A percentile compares a stretch with the other conserved stretches of the same genome.
Evolutionary conservation across 352 stramenopile species (phyloP).

Genomic region (Globisporangium echinulatum): DNA sequence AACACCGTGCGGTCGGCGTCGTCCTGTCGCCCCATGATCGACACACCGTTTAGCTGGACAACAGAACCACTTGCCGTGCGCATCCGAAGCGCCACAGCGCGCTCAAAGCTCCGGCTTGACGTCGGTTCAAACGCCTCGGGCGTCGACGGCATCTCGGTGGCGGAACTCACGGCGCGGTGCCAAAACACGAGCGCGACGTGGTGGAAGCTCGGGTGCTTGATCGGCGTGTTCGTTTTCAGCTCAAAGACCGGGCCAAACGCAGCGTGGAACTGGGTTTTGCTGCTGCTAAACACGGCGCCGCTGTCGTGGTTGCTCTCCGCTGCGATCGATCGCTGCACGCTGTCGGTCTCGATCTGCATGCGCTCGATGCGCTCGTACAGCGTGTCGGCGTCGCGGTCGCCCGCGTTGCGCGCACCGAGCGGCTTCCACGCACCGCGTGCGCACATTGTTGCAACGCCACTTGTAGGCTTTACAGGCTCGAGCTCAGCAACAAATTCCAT

Average conservation of each 20-base stretch:
- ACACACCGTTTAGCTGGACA: constrained; percentile 3
- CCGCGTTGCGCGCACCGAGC: background rate
- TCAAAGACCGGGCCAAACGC: constrained; percentile 12
- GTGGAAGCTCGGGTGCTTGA: constrained; percentile 4
- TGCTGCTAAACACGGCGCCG: constrained; percentile 6
- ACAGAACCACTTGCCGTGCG: background rate
- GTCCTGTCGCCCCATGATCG: constrained; percentile 6
- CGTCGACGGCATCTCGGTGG: background rate
- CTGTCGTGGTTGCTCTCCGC: background rate
- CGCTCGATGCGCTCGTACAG: constrained; percentile 9
- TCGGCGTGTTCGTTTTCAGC: constrained; percentile 12
- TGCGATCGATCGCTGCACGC: constrained; percentile 4
- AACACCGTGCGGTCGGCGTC: constrained; percentile 9
- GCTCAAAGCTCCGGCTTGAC: background rate
- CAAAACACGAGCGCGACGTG: constrained; percentile 4
- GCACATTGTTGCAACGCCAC: background rate
- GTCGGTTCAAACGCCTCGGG: background rate
- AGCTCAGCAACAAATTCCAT: constrained; percentile 3
- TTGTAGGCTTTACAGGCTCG: background rate
- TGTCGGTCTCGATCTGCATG: constrained; percentile 10
- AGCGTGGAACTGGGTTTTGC: constrained; percentile 5
- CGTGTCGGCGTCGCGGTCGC: background rate
- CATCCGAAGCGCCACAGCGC: constrained; percentile 1
- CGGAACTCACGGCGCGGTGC: background rate
- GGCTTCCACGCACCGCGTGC: background rate